phyloP scores from a whole-genome alignment of 23 red algal genomes.

The Gracilaria gracilis region DNA sequence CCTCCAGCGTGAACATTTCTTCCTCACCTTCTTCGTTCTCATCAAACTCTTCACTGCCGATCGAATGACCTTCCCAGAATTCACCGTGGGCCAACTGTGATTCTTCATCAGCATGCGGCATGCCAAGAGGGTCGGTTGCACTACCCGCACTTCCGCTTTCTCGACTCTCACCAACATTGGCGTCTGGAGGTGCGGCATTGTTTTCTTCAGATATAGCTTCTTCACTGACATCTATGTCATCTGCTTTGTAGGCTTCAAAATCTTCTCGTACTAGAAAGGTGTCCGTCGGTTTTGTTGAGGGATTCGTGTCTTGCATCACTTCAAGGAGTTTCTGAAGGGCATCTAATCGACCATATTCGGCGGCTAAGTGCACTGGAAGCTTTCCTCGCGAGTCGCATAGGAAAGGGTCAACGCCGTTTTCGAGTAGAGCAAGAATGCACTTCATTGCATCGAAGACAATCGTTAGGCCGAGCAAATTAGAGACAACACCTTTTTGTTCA shows the following conservation, averaged over 20 bases:
- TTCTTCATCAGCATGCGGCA: not conserved
- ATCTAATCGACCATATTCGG: slow-evolving; percentile 25
- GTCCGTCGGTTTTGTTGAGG: not conserved
- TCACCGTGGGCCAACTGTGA: not conserved
- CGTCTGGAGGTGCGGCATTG: not conserved
- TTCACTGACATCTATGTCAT: not conserved
- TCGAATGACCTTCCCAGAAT: not conserved
- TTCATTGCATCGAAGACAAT: slow-evolving; percentile 22
- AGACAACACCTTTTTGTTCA: slow-evolving; percentile 2
- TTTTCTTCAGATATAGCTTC: not conserved
- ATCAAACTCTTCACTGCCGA: not conserved
- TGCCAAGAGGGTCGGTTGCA: not conserved
- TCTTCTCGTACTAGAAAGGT: slow-evolving; percentile 34
- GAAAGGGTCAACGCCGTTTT: not conserved
- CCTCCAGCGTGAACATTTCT: slow-evolving; percentile 29
- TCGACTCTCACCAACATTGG: not conserved
- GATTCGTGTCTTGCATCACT: not conserved
- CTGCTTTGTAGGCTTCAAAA: slow-evolving; percentile 1
- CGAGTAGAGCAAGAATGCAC: slow-evolving; percentile 15
- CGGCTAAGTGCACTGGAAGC: slow-evolving; percentile 13
- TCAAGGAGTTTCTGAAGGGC: slow-evolving; percentile 13
- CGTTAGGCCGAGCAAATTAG: not conserved
- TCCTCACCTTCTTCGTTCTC: slow-evolving; percentile 40
- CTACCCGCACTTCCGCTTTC: not conserved
- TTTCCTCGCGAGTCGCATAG: slow-evolving; percentile 20